Evolutionary conservation across 192 early-diverging fungal genomes (phyloP), one percentile per base, ranked within the genome.

Genomic region (Coemansia sp.): DNA sequence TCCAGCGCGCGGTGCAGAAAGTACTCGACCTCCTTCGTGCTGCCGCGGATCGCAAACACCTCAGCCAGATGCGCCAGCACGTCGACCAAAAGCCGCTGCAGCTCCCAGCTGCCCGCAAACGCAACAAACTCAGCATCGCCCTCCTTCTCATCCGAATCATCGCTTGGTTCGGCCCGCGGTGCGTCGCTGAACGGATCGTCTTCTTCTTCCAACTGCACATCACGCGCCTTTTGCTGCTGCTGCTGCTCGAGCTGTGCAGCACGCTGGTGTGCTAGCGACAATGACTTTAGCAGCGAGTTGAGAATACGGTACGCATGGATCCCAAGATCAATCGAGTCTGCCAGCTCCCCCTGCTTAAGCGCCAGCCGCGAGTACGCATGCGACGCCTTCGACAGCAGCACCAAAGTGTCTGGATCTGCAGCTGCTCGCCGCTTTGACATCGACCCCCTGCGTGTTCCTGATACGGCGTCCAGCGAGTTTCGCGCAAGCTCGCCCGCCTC

Each of bases 231-330:
- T 21, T 10, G 21, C 30, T 31, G 12, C 32, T 48, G 56, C 24
- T 29, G 9, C 53, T 24, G 19, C 53, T 31, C 8, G 0, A n/a
- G n/a, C n/a, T n/a, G n/a, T n/a, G n/a, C n/a, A n/a, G 62, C 28
- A 2, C 55, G 43, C 1, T 60, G 32, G 11, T 52, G 69, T 25
- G 54, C 57, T 14, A 51, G 16, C 24, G 55, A 50, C 50, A 80
- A 29, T 0, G 71, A 67, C 28, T 56, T 59, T 1, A 80, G 48
- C 33, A 80, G 50, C 22, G 67, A 62, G 31, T 50, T 48, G 25
- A 80, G 48, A 5, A 80, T 57, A 6, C 77, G 77, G 57, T 80
- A 74, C 35, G 62, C 48, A n/a, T 80, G 77, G 14, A 80, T 28
- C 6, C 59, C 60, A 59, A 67, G 58, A 23, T 80, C 71, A 16